A percentile compares a stretch with the other conserved stretches of the same genome.
Conservation (phyloP, 331 rosid species). For the Arachis monticola region DNA sequence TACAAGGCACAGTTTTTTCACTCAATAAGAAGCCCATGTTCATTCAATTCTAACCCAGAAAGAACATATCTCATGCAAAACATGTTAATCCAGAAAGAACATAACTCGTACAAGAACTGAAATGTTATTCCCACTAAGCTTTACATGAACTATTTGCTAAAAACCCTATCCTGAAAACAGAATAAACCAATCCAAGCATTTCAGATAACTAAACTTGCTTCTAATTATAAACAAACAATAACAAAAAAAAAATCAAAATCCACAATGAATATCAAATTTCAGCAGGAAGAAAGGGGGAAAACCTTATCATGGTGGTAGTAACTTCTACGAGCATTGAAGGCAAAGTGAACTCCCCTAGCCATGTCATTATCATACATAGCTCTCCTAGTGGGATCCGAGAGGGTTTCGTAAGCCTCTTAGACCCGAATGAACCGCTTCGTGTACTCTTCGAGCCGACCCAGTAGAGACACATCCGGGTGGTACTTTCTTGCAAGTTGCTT, state of each 20-base stretch:
- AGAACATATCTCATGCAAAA: too few relatives aligned
- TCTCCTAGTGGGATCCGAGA: conserved; percentile 69
- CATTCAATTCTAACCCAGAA: too few relatives aligned
- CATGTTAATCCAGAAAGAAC: too few relatives aligned
- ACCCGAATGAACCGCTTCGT: conserved; percentile 73
- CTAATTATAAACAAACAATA: neutral
- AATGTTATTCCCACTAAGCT: neutral
- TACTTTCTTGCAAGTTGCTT: conserved; percentile 81
- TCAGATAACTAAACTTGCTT: neutral
- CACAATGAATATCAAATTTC: neutral
- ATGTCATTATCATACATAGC: conserved; percentile 72
- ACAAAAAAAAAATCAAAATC: neutral
- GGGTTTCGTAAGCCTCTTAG: conserved; percentile 86
- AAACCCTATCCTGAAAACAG: neutral
- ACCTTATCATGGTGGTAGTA: conserved; percentile 52
- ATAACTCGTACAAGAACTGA: too few relatives aligned
- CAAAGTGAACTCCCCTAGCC: conserved; percentile 66
- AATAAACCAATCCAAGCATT: conserved; percentile 4
- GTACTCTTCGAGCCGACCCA: conserved; percentile 77
- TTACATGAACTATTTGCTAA: neutral
- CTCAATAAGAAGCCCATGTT: too few relatives aligned
- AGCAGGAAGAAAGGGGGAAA: neutral
- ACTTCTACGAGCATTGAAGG: conserved; percentile 60
- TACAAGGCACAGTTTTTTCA: too few relatives aligned
- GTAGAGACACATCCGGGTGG: conserved; percentile 94